Conservation (phyloP, 805 yeast genomes). For the Clavispora fructus region DNA sequence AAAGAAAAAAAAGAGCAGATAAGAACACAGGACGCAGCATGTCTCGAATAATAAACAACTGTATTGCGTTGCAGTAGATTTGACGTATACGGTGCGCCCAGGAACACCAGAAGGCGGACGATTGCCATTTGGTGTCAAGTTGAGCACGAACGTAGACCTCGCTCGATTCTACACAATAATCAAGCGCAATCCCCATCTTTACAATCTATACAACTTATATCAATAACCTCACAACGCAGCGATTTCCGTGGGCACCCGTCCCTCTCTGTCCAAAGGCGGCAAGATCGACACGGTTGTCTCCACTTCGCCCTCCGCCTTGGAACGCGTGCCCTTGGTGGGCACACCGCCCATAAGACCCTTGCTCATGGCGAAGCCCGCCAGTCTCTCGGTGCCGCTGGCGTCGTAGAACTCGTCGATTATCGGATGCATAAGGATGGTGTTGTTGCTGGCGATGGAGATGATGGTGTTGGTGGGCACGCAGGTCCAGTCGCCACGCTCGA, state of each 20-base stretch:
- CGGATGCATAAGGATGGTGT: conserved; percentile 87
- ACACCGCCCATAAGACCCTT: conserved; percentile 93
- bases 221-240: background rate
- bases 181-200: no score
- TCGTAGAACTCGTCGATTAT: conserved; percentile 85
- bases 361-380: conserved; percentile 77
- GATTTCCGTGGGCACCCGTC: conserved; percentile 13
- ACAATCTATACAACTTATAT: no score
- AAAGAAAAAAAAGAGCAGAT: background rate
- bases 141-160: no score
- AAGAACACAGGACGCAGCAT: conserved; percentile 4
- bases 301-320: conserved; percentile 11
- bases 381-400: conserved; percentile 60
- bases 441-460: conserved; percentile 67
- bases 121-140: no score
- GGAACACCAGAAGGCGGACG: no score
- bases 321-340: conserved; percentile 48
- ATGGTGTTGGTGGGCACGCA: conserved; percentile 91
- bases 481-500: conserved; percentile 96
- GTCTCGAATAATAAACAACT: background rate
- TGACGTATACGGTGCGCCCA: no score
- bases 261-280: conserved; percentile 36
- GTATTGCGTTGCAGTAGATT: background rate
- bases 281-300: conserved; percentile 22
- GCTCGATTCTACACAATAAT: no score